Percentiles rank a stretch among this genome's conserved stretches.
Conservation (phyloP, 805 yeast species). For the Wilhelminamyces savonicus region DNA sequence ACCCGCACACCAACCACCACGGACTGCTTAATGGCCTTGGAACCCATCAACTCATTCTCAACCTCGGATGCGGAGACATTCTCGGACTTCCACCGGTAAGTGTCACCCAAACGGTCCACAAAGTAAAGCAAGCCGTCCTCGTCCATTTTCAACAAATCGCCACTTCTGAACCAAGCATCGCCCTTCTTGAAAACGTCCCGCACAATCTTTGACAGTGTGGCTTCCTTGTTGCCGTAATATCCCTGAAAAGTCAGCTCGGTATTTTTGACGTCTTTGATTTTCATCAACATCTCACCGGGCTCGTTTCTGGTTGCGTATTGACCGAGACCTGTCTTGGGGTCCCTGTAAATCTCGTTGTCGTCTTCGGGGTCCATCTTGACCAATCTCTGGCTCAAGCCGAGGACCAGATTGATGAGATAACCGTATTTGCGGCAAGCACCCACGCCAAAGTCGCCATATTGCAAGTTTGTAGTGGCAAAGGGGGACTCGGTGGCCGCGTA, state of each 20-base stretch:
- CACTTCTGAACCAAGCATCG: constrained; percentile 87
- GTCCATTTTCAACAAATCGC: constrained; percentile 73
- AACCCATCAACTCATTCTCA: constrained; percentile 61
- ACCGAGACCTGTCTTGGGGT: constrained; percentile 59
- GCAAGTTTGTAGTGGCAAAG: constrained; percentile 75
- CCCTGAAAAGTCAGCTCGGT: constrained; percentile 84
- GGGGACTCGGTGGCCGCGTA: constrained; percentile 95
- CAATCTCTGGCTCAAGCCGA: constrained; percentile 50
- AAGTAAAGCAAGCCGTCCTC: constrained; percentile 67
- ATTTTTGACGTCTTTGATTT: constrained; percentile 54
- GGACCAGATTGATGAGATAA: constrained; percentile 42
- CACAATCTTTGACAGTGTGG: constrained; percentile 70
- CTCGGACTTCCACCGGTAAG: constrained; percentile 95
- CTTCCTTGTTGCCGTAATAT: constrained; percentile 71
- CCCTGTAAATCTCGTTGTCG: constrained; percentile 63
- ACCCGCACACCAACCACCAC: constrained; percentile 86
- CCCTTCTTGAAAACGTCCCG: constrained; percentile 74
- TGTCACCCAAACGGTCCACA: constrained; percentile 90
- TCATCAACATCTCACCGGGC: constrained; percentile 86
- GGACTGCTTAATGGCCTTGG: constrained; percentile 48
- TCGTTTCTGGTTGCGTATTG: constrained; percentile 48
- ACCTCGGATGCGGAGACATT: constrained; percentile 93
- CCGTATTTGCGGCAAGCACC: constrained; percentile 90
- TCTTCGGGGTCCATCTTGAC: constrained; percentile 80
- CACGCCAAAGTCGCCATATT: constrained; percentile 70